These are phyloP conservation scores for Fusarium nematophilum DNA, from an alignment of 2,329 filamentous ascomycete species.

Conservation along the genomic window DNA sequence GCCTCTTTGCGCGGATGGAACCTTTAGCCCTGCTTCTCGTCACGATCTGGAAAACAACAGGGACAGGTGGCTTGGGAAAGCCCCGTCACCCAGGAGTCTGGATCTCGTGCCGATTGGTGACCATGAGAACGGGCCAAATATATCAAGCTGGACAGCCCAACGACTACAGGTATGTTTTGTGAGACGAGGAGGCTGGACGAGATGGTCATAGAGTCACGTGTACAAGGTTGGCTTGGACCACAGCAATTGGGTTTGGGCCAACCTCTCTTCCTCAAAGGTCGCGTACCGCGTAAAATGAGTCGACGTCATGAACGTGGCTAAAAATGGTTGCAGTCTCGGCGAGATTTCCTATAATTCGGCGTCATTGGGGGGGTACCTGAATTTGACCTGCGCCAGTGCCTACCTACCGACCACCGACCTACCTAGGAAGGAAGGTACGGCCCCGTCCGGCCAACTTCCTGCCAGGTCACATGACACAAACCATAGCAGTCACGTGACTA, in stretches of 20 bases:
- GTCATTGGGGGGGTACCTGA: no score
- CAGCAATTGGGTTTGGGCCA: background rate
- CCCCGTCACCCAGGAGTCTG: conserved; percentile 4
- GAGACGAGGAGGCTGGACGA: conserved; percentile 21
- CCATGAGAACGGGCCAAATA: background rate
- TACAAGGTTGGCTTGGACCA: conserved; percentile 14
- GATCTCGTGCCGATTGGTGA: conserved; percentile 20
- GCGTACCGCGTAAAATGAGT: background rate
- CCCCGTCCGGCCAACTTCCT: no score
- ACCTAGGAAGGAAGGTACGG: no score
- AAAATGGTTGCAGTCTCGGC: conserved; percentile 14
- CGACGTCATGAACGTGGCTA: background rate
- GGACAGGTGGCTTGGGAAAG: background rate
- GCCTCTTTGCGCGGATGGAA: background rate
- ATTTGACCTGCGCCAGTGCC: no score
- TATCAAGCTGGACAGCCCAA: background rate
- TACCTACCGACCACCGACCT: no score
- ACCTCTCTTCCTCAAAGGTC: conserved; percentile 10
- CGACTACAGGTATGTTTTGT: background rate
- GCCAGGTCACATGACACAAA: no score
- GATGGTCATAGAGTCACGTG: conserved; percentile 5
- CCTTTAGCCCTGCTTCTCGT: conserved; percentile 4
- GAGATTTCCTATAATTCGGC: no score
- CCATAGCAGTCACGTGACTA: conserved; percentile 32
- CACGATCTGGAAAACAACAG: conserved; percentile 6